A percentile compares a stretch with the other conserved stretches of the same genome.
phyloP scores from a whole-genome alignment of 495 filamentous ascomycete genomes.

The Aspergillus bertholletiae region DNA sequence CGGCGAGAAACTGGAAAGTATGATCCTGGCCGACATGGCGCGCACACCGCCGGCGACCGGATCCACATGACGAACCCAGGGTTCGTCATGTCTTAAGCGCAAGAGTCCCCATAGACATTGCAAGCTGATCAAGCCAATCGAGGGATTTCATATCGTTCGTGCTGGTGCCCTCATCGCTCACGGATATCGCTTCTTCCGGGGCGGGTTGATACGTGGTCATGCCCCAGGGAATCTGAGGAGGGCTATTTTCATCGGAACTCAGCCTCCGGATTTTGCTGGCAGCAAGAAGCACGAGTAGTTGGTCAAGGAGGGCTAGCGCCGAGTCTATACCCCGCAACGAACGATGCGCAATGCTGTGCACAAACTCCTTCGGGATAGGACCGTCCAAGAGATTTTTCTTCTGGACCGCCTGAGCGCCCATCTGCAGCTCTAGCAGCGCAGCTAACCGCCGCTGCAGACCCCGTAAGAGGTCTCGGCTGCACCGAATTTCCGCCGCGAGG shows the following conservation, averaged over 20 bases:
- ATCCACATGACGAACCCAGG: neutral
- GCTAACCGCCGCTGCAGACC: constrained; percentile 13
- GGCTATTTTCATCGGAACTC: neutral
- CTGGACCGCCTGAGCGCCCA: constrained; percentile 3
- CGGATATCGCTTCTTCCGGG: neutral
- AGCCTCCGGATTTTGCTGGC: constrained; percentile 1
- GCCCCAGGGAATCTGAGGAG: neutral
- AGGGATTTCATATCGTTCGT: neutral
- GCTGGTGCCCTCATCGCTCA: neutral
- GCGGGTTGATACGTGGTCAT: neutral
- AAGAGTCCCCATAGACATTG: constrained; percentile 19
- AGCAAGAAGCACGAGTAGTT: constrained; percentile 12
- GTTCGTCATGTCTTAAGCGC: constrained; percentile 2
- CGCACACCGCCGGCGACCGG: neutral
- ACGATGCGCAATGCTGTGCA: constrained; percentile 5
- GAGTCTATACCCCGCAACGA: constrained; percentile 13
- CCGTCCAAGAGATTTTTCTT: constrained; percentile 7
- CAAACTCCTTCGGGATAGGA: constrained; percentile 6
- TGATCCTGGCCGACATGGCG: neutral
- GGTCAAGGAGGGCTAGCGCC: constrained; percentile 15
- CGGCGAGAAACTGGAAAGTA: neutral
- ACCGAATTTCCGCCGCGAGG: constrained; percentile 10
- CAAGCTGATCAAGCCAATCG: constrained; percentile 15
- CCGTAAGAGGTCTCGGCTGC: constrained; percentile 7
- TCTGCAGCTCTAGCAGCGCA: neutral